Percentiles rank a stretch among this genome's conserved stretches.
phyloP scores from a whole-genome alignment of 129 eudicot species.

The Rutidosis leptorrhynchoides region DNA sequence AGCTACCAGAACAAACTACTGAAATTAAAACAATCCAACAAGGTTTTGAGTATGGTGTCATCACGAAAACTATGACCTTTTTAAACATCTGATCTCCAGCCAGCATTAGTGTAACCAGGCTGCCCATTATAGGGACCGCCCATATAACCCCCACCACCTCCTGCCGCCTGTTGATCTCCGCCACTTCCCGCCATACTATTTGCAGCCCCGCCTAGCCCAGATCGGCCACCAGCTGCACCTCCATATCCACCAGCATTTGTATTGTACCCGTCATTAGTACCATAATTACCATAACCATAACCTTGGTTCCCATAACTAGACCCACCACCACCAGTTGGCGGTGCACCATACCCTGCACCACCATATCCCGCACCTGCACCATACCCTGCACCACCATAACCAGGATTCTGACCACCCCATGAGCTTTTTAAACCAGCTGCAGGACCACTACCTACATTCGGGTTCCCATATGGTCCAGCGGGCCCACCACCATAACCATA shows the following conservation, averaged over 20 bases:
- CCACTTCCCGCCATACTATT: slow-evolving; percentile 36
- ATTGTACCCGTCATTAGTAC: slow-evolving; percentile 41
- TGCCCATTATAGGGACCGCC: slow-evolving; percentile 41
- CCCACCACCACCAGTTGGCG: slow-evolving; percentile 50
- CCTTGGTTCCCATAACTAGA: slow-evolving; percentile 51
- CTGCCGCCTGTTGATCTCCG: slow-evolving; percentile 38
- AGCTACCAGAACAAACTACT: slow-evolving; percentile 37
- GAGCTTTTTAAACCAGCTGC: slow-evolving; percentile 37
- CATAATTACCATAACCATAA: slow-evolving; percentile 45
- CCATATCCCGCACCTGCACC: slow-evolving; percentile 34
- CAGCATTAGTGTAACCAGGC: slow-evolving; percentile 44
- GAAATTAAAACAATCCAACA: slow-evolving; percentile 43
- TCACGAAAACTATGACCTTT: slow-evolving; percentile 13
- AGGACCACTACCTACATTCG: slow-evolving; percentile 38
- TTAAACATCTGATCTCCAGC: slow-evolving; percentile 36
- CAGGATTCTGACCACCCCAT: slow-evolving; percentile 49
- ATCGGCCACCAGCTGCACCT: slow-evolving; percentile 31
- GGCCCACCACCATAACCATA: slow-evolving; percentile 41
- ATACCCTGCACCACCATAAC: slow-evolving; percentile 45
- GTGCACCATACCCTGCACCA: slow-evolving; percentile 40
- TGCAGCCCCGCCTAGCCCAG: slow-evolving; percentile 38
- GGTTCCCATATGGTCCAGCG: slow-evolving; percentile 48
- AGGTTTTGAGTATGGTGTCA: slow-evolving; percentile 23
- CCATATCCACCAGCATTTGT: slow-evolving; percentile 38
- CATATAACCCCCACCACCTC: slow-evolving; percentile 39